phyloP scores from a whole-genome alignment of 768 basidiomycete species.

The Sutorius australiensis region DNA sequence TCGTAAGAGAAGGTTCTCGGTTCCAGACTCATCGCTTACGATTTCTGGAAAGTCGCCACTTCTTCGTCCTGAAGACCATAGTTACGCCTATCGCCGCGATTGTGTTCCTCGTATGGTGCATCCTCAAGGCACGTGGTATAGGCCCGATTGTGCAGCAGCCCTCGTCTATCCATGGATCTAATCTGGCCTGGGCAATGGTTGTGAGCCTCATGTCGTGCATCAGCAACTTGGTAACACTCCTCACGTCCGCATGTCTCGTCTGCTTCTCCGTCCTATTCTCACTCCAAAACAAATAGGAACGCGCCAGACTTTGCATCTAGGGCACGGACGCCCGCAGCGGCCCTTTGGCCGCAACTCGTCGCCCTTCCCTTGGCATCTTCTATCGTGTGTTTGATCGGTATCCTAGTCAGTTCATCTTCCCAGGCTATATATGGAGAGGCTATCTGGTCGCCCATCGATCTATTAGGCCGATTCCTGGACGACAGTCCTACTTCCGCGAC shows the following conservation, averaged over 20 bases:
- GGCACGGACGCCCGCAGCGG: conserved; percentile 52
- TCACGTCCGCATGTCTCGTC: conserved; percentile 45
- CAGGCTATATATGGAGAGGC: conserved; percentile 71
- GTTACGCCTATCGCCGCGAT: conserved; percentile 68
- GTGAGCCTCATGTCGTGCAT: conserved; percentile 72
- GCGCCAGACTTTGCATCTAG: conserved; percentile 76
- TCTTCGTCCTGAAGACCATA: conserved; percentile 77
- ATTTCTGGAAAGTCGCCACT: conserved; percentile 50
- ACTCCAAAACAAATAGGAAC: conserved; percentile 41
- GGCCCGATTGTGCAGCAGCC: conserved; percentile 71
- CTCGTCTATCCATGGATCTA: conserved; percentile 58
- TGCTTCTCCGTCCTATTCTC: conserved; percentile 12
- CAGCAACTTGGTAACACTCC: conserved; percentile 73
- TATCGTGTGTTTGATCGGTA: conserved; percentile 73
- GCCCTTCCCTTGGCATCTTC: conserved; percentile 72
- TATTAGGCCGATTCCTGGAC: conserved; percentile 67
- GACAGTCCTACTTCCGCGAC: conserved; percentile 58
- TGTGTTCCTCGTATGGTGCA: conserved; percentile 74
- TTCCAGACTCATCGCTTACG: conserved; percentile 1
- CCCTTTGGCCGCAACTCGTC: conserved; percentile 62
- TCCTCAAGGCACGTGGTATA: conserved; percentile 72
- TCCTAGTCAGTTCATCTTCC: conserved; percentile 77
- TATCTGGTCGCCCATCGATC: conserved; percentile 76
- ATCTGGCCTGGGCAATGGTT: conserved; percentile 74
- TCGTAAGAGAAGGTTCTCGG: conserved; percentile 25